Percentiles rank a stretch among this genome's conserved stretches.
These are phyloP conservation scores for Mitragyna speciosa DNA, from an alignment of 257 asterid genomes.

Conservation along the genomic window DNA sequence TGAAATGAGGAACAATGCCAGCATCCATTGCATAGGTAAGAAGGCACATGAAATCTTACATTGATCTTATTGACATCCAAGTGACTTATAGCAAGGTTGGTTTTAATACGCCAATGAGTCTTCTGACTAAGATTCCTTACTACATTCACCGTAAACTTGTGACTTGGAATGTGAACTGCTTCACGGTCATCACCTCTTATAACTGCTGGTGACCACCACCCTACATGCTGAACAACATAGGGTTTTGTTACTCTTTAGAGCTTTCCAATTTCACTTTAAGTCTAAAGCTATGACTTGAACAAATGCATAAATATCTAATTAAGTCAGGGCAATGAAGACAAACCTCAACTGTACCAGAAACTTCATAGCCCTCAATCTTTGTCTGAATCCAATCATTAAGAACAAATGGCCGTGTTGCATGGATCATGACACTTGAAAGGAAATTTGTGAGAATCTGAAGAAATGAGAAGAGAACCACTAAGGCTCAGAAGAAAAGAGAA, in stretches of 20 bases:
- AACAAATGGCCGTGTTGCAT: conserved; percentile 87
- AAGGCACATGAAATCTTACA: conserved; percentile 21
- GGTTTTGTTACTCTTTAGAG: background rate
- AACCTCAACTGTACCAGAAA: conserved; percentile 99
- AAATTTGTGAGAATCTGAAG: conserved; percentile 92
- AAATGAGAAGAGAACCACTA: conserved; percentile 15
- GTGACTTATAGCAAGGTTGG: conserved; percentile 38
- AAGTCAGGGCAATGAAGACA: conserved; percentile 9
- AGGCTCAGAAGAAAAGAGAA: conserved; percentile 7
- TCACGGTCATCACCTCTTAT: conserved; percentile 45
- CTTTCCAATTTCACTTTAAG: background rate
- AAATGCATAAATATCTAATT: background rate
- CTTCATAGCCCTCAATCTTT: conserved; percentile 93
- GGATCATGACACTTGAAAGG: conserved; percentile 97
- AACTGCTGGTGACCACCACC: conserved; percentile 44
- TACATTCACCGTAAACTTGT: conserved; percentile 30
- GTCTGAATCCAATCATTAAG: conserved; percentile 97
- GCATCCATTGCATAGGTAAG: background rate
- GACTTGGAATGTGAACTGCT: conserved; percentile 42
- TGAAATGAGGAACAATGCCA: background rate
- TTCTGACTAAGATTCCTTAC: conserved; percentile 39
- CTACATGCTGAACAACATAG: conserved; percentile 31
- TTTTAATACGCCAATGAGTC: conserved; percentile 43
- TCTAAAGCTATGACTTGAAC: background rate
- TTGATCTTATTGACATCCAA: conserved; percentile 37